Conservation (phyloP, 345 rosid genomes). For the Iberis pinnata region DNA sequence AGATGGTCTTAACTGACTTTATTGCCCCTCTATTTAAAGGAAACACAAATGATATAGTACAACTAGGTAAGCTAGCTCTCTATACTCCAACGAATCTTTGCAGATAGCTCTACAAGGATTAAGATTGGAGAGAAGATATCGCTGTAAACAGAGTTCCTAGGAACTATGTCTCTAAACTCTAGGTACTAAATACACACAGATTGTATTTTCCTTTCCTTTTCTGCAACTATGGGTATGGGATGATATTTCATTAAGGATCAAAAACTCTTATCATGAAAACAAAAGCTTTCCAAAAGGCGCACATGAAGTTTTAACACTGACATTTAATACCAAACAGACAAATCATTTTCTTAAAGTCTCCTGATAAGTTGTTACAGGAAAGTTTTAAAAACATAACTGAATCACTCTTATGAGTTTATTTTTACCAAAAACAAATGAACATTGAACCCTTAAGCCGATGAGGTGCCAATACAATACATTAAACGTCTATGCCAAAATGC, state of each 20-base stretch:
- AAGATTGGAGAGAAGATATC: conserved; percentile 89
- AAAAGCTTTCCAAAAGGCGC: conserved; percentile 86
- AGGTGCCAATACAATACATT: conserved; percentile 10
- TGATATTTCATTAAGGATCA: conserved; percentile 49
- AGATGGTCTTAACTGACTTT: conserved; percentile 8
- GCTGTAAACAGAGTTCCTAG: conserved; percentile 80
- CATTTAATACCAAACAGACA: conserved; percentile 28
- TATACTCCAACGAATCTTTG: conserved; percentile 89
- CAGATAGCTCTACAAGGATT: conserved; percentile 91
- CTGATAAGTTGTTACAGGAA: conserved; percentile 4
- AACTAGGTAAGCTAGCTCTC: conserved; percentile 87
- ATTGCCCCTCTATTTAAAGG: conserved; percentile 38
- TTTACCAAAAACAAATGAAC: conserved; percentile 16
- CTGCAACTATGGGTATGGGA: conserved; percentile 2
- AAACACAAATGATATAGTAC: conserved; percentile 92
- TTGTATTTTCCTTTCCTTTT: background rate
- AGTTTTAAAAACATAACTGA: background rate
- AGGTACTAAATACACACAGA: conserved; percentile 38
- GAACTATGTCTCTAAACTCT: conserved; percentile 77
- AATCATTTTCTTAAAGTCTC: conserved; percentile 8
- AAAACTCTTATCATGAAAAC: conserved; percentile 57
- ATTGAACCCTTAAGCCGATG: conserved; percentile 16
- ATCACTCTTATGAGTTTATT: conserved; percentile 15
- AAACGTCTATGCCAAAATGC: conserved; percentile 16
- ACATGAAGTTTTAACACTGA: conserved; percentile 86